Evolutionary conservation across 2,329 filamentous ascomycete genomes (phyloP), one percentile per base, ranked within the genome.

Genomic region (Zarea fungicola): DNA sequence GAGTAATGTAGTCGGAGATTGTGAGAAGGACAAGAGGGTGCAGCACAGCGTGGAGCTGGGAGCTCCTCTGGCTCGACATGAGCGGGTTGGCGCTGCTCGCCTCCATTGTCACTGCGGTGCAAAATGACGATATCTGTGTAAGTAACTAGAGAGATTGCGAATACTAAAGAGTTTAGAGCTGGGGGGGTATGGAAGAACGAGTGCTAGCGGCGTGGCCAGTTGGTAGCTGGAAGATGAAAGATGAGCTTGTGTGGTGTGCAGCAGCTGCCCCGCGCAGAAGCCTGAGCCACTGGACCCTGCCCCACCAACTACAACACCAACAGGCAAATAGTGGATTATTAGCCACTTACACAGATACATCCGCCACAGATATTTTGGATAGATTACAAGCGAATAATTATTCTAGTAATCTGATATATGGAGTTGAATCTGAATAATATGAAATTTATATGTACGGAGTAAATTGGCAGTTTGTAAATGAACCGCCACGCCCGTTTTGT

Each of bases 21-120:
- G 87, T 95, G 69, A 99, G 87, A 56, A 97, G 85, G 45, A 96
- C 91, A 42, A 99, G 84, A 22, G 93, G 93, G 62, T 99, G 93
- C 16, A 99, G 81, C 58, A 90, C 83, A 49, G 90, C 82, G 55
- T 89, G 85, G 37, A 95, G 81, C 66, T 93, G 88, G 35, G 79
- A 78, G 56, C 81, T 77, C 67, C 83, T 85, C 60, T 82, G 77
- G 50, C 74, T 76, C 6, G 84, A 87, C 40, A 89, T 64, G 53
- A 88, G 75, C 46, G 81, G 72, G 58, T 83, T 84, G 56, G 55
- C 47, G 51, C 52, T 55, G 52, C 65, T 55, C 52, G 72, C 66
- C 50, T 73, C 72, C 77, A 83, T 84, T 23, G 10, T 34, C 21
- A 36, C n/a, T 19, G 32, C 8, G 9, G 26, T n/a, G n/a, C 6